Evolutionary conservation across 768 basidiomycete genomes (phyloP).

Genomic region (Hygrocybe coccinea): DNA sequence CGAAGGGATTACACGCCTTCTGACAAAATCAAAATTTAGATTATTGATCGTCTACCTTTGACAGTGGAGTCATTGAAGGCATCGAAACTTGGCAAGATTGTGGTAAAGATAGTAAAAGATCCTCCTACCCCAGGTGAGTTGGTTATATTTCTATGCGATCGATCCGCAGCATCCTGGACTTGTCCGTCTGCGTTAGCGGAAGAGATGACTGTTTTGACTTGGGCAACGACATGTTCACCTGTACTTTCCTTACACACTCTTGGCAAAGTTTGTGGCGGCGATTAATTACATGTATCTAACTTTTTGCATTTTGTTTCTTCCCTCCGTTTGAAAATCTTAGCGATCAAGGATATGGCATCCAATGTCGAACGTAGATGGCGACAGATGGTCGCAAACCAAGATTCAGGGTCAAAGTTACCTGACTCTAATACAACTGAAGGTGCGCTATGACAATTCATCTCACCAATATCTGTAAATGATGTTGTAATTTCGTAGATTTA

Average conservation of each 20-base stretch:
- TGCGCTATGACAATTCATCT: constrained; percentile 48
- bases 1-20: background rate
- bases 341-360: constrained; percentile 90
- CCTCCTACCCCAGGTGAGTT: constrained; percentile 77
- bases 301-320: constrained; percentile 40
- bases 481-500: constrained; percentile 35
- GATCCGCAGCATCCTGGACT: constrained; percentile 6
- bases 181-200: constrained; percentile 18
- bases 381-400: constrained; percentile 45
- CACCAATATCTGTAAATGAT: constrained; percentile 20
- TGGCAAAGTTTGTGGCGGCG: constrained; percentile 28
- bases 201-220: constrained; percentile 19
- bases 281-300: constrained; percentile 66
- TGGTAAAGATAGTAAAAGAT: constrained; percentile 72
- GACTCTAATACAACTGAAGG: constrained; percentile 58
- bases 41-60: constrained; percentile 79
- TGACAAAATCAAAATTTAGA: constrained; percentile 38
- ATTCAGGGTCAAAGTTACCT: constrained; percentile 36
- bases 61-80: constrained; percentile 61
- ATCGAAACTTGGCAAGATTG: constrained; percentile 75
- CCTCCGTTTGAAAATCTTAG: constrained; percentile 43
- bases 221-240: constrained; percentile 11
- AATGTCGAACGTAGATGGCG: constrained; percentile 86
- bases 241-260: constrained; percentile 22
- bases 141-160: constrained; percentile 12